These are phyloP conservation scores for Penicillium taxi DNA, from an alignment of 495 filamentous ascomycete species.

Conservation along the genomic window DNA sequence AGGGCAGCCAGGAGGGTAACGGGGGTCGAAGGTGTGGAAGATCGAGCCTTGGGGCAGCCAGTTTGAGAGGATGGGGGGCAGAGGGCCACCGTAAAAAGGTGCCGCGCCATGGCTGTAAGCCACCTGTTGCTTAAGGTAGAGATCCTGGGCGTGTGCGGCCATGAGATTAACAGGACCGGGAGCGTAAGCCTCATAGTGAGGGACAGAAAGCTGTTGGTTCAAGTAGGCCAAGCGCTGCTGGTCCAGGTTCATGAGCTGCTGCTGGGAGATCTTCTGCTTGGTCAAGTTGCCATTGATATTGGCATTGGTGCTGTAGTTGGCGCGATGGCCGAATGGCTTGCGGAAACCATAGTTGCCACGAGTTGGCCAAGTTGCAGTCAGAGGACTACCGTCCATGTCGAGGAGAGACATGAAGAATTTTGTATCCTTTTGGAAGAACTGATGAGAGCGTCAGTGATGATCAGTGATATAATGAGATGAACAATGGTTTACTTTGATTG, in stretches of 20 bases:
- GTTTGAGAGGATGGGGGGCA: too few species aligned
- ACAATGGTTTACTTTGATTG: constrained; percentile 11
- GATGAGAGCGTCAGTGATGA: background rate
- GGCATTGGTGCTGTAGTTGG: background rate
- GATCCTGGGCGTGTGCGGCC: too few species aligned
- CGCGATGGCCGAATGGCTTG: background rate
- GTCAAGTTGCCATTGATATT: background rate
- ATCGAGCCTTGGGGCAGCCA: too few species aligned
- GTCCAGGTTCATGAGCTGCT: background rate
- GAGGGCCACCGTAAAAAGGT: too few species aligned
- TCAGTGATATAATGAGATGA: background rate
- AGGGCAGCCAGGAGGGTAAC: too few species aligned
- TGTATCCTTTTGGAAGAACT: constrained; percentile 12
- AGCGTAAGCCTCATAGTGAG: too few species aligned
- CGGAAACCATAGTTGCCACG: background rate
- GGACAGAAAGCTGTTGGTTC: too few species aligned
- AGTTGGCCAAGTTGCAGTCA: background rate
- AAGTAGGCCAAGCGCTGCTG: background rate
- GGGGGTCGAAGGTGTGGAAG: too few species aligned
- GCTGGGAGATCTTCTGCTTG: background rate
- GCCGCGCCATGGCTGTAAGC: too few species aligned
- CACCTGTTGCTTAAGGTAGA: too few species aligned
- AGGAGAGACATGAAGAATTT: constrained; percentile 6
- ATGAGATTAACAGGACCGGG: too few species aligned
- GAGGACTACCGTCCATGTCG: constrained; percentile 3